Percentiles rank a stretch among this genome's conserved stretches.
phyloP scores from a whole-genome alignment of 2,329 filamentous ascomycete species.

The Epichloe aotearoae region DNA sequence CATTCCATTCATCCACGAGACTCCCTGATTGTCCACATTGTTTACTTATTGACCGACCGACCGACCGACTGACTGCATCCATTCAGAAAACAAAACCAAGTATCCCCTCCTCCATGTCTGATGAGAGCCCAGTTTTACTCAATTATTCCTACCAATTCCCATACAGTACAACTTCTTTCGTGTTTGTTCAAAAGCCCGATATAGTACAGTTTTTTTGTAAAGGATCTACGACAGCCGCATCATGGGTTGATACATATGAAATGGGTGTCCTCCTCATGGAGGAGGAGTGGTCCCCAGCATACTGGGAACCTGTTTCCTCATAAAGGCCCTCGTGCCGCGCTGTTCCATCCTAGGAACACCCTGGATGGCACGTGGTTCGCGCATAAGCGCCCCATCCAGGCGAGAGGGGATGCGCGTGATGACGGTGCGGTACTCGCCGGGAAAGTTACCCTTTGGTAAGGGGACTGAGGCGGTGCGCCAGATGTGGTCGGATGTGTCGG shows the following conservation, averaged over 20 bases:
- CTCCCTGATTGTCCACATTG: not conserved
- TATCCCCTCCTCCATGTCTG: not conserved
- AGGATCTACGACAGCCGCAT: too few species aligned
- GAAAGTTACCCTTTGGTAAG: conserved; percentile 46
- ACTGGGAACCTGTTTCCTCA: conserved; percentile 43
- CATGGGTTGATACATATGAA: not conserved
- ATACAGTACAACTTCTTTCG: not conserved
- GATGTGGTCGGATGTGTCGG: conserved; percentile 63
- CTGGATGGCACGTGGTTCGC: conserved; percentile 80
- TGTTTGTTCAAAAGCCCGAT: not conserved
- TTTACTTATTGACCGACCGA: not conserved
- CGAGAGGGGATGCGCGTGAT: conserved; percentile 62
- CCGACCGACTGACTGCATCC: not conserved
- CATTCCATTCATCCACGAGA: not conserved
- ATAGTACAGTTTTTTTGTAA: not conserved
- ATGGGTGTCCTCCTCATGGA: conserved; percentile 13
- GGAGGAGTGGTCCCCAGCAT: conserved; percentile 31
- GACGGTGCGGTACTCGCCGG: conserved; percentile 47
- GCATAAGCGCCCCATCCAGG: conserved; percentile 77
- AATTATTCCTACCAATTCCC: not conserved
- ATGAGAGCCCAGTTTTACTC: not conserved
- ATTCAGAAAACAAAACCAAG: not conserved
- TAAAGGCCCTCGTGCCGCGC: conserved; percentile 33
- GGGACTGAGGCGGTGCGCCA: conserved; percentile 58
- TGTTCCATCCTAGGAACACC: conserved; percentile 59